Conservation (phyloP, 83 land plant species). For the Picea engelmannii region DNA sequence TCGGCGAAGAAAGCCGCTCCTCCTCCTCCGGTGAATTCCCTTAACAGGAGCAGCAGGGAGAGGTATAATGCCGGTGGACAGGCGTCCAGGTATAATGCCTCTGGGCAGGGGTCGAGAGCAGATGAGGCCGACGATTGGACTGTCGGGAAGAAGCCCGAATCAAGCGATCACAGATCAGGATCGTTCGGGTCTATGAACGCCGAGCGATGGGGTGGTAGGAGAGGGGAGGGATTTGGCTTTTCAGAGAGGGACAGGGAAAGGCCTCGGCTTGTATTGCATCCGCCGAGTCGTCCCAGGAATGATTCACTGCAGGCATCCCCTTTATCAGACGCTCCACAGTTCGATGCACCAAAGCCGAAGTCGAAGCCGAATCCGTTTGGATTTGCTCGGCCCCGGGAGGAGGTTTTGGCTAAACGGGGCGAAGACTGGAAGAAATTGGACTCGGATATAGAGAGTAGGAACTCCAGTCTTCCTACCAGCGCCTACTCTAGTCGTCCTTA, state of each 20-base stretch:
- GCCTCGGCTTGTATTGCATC: conserved; percentile 1
- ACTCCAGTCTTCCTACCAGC: conserved; percentile 72
- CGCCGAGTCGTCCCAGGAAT: background rate
- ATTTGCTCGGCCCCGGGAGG: conserved; percentile 82
- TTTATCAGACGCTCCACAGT: background rate
- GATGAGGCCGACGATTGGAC: conserved; percentile 87
- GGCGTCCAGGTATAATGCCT: no score
- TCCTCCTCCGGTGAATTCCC: conserved; percentile 14
- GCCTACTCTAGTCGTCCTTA: conserved; percentile 68
- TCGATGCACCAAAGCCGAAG: conserved; percentile 27
- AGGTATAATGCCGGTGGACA: background rate
- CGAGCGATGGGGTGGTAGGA: background rate
- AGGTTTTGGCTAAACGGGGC: conserved; percentile 64
- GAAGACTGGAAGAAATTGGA: conserved; percentile 83
- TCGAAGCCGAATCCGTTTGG: conserved; percentile 84
- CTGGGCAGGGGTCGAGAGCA: conserved; percentile 43
- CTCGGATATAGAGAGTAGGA: conserved; percentile 24
- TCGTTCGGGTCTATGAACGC: conserved; percentile 21
- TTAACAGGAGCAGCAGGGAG: conserved; percentile 35
- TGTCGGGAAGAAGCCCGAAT: conserved; percentile 43
- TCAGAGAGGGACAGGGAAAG: background rate
- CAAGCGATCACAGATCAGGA: background rate
- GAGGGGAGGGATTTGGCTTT: background rate
- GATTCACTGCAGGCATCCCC: background rate
- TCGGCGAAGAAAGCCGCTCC: conserved; percentile 46